A percentile compares a stretch with the other conserved stretches of the same genome.
Evolutionary conservation across 192 early-diverging fungal genomes (phyloP).

Genomic region (Podila epigama): DNA sequence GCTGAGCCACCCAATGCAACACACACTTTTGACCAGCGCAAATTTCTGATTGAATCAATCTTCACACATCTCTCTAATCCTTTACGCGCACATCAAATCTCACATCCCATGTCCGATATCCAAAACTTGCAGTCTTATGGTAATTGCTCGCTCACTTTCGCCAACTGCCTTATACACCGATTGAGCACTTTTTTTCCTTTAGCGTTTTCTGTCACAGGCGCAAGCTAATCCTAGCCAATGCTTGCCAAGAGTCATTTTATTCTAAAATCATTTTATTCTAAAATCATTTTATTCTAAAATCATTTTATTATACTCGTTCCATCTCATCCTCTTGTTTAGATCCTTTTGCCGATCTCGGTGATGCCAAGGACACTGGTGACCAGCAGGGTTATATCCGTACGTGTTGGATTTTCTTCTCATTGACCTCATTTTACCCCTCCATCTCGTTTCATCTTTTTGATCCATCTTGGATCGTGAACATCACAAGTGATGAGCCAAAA

Average conservation of each 20-base stretch:
- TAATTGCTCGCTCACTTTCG: background rate
- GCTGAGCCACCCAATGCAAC: too few species aligned
- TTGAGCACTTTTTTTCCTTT: background rate
- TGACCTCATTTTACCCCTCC: background rate
- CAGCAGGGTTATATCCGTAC: conserved; percentile 57
- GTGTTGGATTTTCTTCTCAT: conserved; percentile 7
- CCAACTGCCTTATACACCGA: background rate
- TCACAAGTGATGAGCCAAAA: background rate
- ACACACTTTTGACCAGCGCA: too few species aligned
- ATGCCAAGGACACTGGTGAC: conserved; percentile 49
- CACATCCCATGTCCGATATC: background rate
- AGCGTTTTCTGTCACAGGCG: background rate
- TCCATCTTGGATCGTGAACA: background rate
- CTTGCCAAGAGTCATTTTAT: too few species aligned
- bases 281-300: too few species aligned
- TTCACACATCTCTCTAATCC: background rate
- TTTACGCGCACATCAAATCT: background rate
- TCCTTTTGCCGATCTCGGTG: conserved; percentile 58
- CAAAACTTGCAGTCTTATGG: background rate
- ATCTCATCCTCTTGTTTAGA: conserved; percentile 22
- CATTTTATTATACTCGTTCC: background rate
- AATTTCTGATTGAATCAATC: background rate
- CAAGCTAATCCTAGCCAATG: too few species aligned
- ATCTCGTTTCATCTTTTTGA: background rate
- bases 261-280: too few species aligned